Percentiles rank a stretch among this genome's conserved stretches.
Conservation (phyloP, 106 monocot species). For the Acorus calamus region DNA sequence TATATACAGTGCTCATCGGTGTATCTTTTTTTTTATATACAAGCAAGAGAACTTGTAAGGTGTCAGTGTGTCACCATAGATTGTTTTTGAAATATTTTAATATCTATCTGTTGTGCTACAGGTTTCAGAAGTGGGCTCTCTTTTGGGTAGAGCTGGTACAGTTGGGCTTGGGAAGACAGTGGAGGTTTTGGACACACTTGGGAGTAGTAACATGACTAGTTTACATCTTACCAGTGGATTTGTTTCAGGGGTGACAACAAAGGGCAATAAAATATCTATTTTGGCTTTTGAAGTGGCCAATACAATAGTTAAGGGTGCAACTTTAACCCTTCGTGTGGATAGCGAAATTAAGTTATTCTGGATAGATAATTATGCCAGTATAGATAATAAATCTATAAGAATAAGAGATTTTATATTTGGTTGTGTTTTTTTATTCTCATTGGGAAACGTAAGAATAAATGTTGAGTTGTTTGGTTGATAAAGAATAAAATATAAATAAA, state of each 20-base stretch:
- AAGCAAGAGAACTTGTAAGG: background rate
- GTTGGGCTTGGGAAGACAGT: slow-evolving; percentile 85
- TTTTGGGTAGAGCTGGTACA: too few relatives aligned
- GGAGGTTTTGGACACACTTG: slow-evolving; percentile 86
- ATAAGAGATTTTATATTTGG: too few relatives aligned
- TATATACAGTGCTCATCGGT: too few relatives aligned
- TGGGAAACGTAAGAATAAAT: too few relatives aligned
- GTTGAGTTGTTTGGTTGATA: too few relatives aligned
- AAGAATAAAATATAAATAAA: too few relatives aligned
- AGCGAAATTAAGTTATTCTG: slow-evolving; percentile 54
- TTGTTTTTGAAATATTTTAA: background rate
- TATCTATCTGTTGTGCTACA: too few relatives aligned
- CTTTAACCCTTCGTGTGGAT: slow-evolving; percentile 77
- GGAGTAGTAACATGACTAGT: slow-evolving; percentile 90
- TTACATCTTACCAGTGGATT: slow-evolving; percentile 57
- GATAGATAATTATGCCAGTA: too few relatives aligned
- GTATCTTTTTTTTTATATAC: background rate
- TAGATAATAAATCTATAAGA: too few relatives aligned
- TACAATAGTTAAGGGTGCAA: slow-evolving; percentile 81
- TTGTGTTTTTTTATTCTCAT: too few relatives aligned
- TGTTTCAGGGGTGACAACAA: slow-evolving; percentile 50
- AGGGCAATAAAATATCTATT: slow-evolving; percentile 71
- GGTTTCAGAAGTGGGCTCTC: too few relatives aligned
- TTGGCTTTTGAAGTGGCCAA: slow-evolving; percentile 97
- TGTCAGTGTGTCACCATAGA: background rate